Conservation (phyloP, 2,329 filamentous ascomycete genomes). For the Didymella pinodella region DNA sequence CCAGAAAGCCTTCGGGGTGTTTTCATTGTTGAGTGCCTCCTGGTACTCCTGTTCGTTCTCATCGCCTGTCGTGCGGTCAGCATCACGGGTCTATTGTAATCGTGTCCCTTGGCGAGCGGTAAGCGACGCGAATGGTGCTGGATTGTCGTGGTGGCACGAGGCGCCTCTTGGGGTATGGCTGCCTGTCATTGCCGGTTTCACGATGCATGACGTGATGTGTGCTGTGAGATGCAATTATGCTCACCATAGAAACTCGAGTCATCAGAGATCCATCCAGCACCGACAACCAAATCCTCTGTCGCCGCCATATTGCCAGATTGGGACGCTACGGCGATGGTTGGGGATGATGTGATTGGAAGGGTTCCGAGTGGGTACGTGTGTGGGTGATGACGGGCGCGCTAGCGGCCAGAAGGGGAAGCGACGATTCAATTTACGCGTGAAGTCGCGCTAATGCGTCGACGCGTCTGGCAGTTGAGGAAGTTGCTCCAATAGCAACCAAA, state of each 20-base stretch:
- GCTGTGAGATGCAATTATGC: conserved; percentile 8
- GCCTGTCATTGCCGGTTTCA: conserved; percentile 1
- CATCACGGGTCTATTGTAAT: conserved; percentile 5
- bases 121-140: neutral
- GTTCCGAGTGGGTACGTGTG: conserved; percentile 14
- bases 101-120: neutral
- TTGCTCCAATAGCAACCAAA: conserved; percentile 7
- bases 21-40: conserved; percentile 26
- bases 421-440: conserved; percentile 28
- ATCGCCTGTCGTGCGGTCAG: conserved; percentile 32
- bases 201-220: conserved; percentile 11
- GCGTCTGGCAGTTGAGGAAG: conserved; percentile 22
- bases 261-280: conserved; percentile 50
- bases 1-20: conserved; percentile 32
- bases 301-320: conserved; percentile 29
- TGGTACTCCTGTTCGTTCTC: conserved; percentile 39
- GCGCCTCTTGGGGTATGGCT: neutral
- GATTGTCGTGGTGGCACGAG: neutral
- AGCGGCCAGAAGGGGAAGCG: conserved; percentile 4
- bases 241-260: conserved; percentile 58
- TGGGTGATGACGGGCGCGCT: conserved; percentile 19
- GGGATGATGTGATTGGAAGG: conserved; percentile 17
- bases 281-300: conserved; percentile 37
- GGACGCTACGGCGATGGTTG: conserved; percentile 17
- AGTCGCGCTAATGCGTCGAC: conserved; percentile 31